Evolutionary conservation across 2,329 filamentous ascomycete genomes (phyloP).

Genomic region (Trichoderma pleuroti): DNA sequence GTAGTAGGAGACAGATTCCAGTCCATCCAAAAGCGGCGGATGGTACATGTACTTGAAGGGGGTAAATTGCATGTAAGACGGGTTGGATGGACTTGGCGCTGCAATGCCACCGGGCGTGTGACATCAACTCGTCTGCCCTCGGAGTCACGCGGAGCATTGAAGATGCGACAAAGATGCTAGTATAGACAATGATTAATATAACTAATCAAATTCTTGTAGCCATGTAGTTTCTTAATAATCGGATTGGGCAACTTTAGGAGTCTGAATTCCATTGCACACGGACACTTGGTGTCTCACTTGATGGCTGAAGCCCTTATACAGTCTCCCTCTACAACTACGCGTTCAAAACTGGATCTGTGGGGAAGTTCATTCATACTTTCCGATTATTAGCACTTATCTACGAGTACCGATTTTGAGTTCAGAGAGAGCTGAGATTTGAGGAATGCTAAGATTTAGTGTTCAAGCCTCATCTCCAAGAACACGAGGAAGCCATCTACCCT

Average conservation of each 20-base stretch:
- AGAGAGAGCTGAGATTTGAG: background rate
- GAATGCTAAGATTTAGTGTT: background rate
- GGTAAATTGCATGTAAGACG: background rate
- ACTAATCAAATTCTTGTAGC: too few species aligned
- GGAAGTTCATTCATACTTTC: background rate
- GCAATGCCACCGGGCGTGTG: background rate
- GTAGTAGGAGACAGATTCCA: background rate
- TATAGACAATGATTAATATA: background rate
- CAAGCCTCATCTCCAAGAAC: background rate
- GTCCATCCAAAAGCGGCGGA: background rate
- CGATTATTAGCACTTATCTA: background rate
- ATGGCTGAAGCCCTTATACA: too few species aligned
- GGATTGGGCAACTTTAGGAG: background rate
- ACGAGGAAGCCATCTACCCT: background rate
- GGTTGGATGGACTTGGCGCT: background rate
- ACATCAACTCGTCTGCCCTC: background rate
- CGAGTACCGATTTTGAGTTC: background rate
- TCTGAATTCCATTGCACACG: background rate
- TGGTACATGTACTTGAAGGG: background rate
- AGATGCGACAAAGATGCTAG: background rate
- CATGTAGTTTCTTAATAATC: background rate
- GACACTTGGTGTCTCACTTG: background rate
- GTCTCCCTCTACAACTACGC: background rate
- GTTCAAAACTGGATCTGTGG: too few species aligned
- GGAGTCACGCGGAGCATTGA: background rate